Evolutionary conservation across 2,329 filamentous ascomycete species (phyloP).

Genomic region (Diplodia seriata): DNA sequence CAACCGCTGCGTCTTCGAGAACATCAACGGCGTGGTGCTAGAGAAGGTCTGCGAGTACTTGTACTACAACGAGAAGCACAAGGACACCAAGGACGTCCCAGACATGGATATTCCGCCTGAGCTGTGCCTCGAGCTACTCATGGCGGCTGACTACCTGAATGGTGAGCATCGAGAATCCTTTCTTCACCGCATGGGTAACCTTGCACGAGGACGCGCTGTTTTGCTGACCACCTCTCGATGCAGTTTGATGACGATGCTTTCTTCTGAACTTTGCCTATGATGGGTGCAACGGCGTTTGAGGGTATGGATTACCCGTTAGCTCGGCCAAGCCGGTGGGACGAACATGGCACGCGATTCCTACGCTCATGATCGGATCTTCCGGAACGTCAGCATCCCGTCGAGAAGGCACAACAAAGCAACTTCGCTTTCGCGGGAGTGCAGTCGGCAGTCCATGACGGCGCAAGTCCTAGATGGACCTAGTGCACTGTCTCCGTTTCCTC

Average conservation of each 20-base stretch:
- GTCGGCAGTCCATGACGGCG: slow-evolving; percentile 2
- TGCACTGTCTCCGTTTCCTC: background rate
- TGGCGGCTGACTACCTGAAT: slow-evolving; percentile 79
- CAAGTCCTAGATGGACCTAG: background rate
- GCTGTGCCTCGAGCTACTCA: slow-evolving; percentile 77
- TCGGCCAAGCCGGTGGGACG: background rate
- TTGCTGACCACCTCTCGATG: slow-evolving; percentile 2
- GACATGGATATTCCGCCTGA: slow-evolving; percentile 84
- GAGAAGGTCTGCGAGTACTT: slow-evolving; percentile 86
- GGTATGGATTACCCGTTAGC: background rate
- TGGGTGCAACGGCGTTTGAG: slow-evolving; percentile 12
- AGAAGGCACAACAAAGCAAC: background rate
- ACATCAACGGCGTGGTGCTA: slow-evolving; percentile 76
- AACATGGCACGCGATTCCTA: background rate
- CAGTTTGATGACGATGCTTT: slow-evolving; percentile 18
- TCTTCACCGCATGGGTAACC: background rate
- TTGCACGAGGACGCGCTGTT: background rate
- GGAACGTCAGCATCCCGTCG: background rate
- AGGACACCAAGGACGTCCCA: slow-evolving; percentile 72
- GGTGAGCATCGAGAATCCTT: slow-evolving; percentile 40
- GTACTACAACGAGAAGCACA: slow-evolving; percentile 79
- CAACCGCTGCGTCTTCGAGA: slow-evolving; percentile 71
- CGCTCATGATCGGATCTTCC: background rate
- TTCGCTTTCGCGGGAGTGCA: slow-evolving; percentile 12
- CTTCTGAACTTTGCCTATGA: background rate